Evolutionary conservation across 23 red algal genomes (phyloP).

Genomic region (Gracilariopsis chorda): DNA sequence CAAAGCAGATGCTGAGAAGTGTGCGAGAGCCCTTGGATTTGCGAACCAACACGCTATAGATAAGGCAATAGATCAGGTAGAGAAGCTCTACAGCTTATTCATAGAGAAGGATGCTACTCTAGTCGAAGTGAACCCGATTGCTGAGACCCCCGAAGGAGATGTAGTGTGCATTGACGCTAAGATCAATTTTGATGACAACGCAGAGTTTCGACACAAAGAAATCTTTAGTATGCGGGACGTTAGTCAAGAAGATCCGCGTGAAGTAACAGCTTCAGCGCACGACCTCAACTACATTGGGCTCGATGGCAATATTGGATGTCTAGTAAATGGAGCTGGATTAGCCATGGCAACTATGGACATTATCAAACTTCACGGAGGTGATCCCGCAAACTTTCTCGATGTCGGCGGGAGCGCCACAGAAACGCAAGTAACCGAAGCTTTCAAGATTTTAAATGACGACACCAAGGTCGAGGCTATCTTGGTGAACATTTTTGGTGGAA

Average conservation of each 20-base stretch:
- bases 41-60: neutral
- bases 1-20: slow-evolving; percentile 27
- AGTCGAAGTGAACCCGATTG: slow-evolving; percentile 94
- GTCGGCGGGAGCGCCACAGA: slow-evolving; percentile 96
- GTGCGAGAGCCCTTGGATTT: slow-evolving; percentile 71
- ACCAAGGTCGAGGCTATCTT: slow-evolving; percentile 84
- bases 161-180: slow-evolving; percentile 97
- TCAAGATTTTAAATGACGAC: slow-evolving; percentile 91
- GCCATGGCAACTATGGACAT: slow-evolving; percentile 99
- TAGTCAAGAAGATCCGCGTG: slow-evolving; percentile 96
- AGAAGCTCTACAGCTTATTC: slow-evolving; percentile 84
- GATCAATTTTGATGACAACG: slow-evolving; percentile 99
- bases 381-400: slow-evolving; percentile 97
- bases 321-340: slow-evolving; percentile 96
- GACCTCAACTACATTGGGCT: slow-evolving; percentile 98
- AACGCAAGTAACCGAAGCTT: slow-evolving; percentile 95
- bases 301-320: slow-evolving; percentile 97
- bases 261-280: slow-evolving; percentile 70
- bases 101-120: slow-evolving; percentile 88
- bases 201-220: slow-evolving; percentile 90
- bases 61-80: slow-evolving; percentile 61
- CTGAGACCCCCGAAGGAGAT: slow-evolving; percentile 71
- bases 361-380: slow-evolving; percentile 98
- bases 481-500: slow-evolving; percentile 99
- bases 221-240: slow-evolving; percentile 88